These are phyloP conservation scores for Xylaria telfairii DNA, from an alignment of 495 filamentous ascomycete species.

Conservation along the genomic window DNA sequence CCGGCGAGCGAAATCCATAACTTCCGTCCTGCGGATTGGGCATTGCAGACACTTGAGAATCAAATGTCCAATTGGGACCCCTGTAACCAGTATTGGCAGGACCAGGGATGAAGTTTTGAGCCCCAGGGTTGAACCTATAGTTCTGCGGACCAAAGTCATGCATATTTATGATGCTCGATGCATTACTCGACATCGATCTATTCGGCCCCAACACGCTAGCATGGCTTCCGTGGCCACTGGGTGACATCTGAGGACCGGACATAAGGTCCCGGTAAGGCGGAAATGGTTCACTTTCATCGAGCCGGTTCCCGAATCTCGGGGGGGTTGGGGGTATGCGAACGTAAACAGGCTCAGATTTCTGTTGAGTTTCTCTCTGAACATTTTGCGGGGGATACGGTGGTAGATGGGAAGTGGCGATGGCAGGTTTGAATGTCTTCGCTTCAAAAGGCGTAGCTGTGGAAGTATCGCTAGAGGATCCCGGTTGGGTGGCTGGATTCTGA, in stretches of 20 bases:
- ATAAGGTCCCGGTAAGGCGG: constrained; percentile 21
- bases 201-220: background rate
- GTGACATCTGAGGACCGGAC: background rate
- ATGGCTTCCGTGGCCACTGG: background rate
- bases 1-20: background rate
- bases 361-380: background rate
- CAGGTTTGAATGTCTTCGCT: constrained; percentile 1
- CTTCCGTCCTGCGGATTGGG: background rate
- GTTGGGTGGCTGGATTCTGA: background rate
- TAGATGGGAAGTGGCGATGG: background rate
- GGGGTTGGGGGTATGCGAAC: background rate
- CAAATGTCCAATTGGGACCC: background rate
- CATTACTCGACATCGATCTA: constrained; percentile 3
- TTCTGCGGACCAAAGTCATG: background rate
- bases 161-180: background rate
- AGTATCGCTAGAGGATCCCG: background rate
- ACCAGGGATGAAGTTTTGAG: constrained; percentile 10
- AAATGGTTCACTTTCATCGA: constrained; percentile 16
- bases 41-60: background rate
- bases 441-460: background rate
- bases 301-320: background rate
- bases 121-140: background rate
- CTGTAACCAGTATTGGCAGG: background rate
- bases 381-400: background rate
- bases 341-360: background rate